phyloP scores from a whole-genome alignment of 2,329 filamentous ascomycete species.

The Trichoderma sp. region DNA sequence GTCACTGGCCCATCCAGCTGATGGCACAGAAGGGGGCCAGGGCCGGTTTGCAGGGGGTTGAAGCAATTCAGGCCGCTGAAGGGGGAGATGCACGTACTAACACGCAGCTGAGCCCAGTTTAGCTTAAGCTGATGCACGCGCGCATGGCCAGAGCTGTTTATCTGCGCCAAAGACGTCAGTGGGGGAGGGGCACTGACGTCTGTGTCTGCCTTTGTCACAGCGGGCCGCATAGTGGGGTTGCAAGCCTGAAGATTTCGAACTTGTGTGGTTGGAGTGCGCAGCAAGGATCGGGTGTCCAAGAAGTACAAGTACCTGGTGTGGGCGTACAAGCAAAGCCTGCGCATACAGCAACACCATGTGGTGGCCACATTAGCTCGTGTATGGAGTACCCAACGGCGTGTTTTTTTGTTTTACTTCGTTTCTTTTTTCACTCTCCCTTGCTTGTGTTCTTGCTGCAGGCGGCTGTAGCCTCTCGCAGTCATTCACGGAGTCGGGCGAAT shows the following conservation, averaged over 20 bases:
- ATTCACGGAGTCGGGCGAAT: not conserved
- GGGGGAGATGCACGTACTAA: not conserved
- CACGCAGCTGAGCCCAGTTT: not conserved
- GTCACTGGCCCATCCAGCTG: not conserved
- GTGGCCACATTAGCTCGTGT: not conserved
- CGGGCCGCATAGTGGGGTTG: constrained; percentile 20
- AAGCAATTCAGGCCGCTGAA: not conserved
- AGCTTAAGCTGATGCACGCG: constrained; percentile 5
- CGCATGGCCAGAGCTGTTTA: not conserved
- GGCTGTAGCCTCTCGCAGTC: not conserved
- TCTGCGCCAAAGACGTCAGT: constrained; percentile 14
- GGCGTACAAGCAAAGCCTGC: not conserved
- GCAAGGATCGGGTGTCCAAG: too few relatives aligned
- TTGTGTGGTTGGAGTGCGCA: not conserved
- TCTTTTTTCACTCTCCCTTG: not conserved
- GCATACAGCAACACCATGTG: not conserved
- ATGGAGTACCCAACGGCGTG: not conserved
- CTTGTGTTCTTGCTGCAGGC: not conserved
- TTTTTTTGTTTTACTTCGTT: not conserved
- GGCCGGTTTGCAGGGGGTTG: not conserved
- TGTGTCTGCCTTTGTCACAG: constrained; percentile 20
- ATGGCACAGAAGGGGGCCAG: not conserved
- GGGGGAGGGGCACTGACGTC: constrained; percentile 19
- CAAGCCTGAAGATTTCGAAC: constrained; percentile 18
- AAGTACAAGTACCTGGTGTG: not conserved